Evolutionary conservation across 768 basidiomycete species (phyloP).

Genomic region (Trametes cingulata): DNA sequence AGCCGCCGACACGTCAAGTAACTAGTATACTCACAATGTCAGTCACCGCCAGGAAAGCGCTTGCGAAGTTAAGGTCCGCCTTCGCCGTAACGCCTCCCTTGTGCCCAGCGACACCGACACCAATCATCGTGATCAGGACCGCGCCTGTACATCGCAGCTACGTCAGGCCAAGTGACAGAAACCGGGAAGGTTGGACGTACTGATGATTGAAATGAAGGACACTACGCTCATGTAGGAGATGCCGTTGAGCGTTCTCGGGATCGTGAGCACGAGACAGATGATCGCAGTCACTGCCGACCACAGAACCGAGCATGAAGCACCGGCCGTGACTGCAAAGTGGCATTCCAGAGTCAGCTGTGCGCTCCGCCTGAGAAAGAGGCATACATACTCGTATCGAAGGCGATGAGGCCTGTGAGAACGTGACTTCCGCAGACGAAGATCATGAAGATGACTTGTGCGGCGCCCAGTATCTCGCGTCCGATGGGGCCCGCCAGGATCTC

Average conservation of each 20-base stretch:
- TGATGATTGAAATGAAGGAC: conserved; percentile 32
- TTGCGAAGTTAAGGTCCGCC: conserved; percentile 27
- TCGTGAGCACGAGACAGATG: conserved; percentile 30
- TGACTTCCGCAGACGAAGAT: conserved; percentile 33
- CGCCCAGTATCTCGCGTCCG: conserved; percentile 33
- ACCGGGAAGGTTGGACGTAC: conserved; percentile 11
- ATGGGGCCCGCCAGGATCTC: conserved; percentile 32
- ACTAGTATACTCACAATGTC: conserved; percentile 28
- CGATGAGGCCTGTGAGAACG: conserved; percentile 34
- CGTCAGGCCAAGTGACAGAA: not conserved
- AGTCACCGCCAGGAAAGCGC: conserved; percentile 33
- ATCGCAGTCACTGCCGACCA: conserved; percentile 33
- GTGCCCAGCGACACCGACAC: conserved; percentile 31
- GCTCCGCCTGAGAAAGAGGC: not conserved
- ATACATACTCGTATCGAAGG: conserved; percentile 33
- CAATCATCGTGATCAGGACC: conserved; percentile 35
- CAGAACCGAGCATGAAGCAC: conserved; percentile 34
- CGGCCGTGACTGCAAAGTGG: conserved; percentile 27
- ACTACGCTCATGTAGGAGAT: conserved; percentile 33
- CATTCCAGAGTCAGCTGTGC: conserved; percentile 3
- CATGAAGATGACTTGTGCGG: conserved; percentile 33
- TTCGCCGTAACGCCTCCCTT: conserved; percentile 22
- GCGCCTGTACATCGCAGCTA: conserved; percentile 21
- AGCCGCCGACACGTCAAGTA: not conserved
- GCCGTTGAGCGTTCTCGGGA: conserved; percentile 32